phyloP scores from a whole-genome alignment of 1,284 basidiomycete species.

The Gymnopus androsaceus region DNA sequence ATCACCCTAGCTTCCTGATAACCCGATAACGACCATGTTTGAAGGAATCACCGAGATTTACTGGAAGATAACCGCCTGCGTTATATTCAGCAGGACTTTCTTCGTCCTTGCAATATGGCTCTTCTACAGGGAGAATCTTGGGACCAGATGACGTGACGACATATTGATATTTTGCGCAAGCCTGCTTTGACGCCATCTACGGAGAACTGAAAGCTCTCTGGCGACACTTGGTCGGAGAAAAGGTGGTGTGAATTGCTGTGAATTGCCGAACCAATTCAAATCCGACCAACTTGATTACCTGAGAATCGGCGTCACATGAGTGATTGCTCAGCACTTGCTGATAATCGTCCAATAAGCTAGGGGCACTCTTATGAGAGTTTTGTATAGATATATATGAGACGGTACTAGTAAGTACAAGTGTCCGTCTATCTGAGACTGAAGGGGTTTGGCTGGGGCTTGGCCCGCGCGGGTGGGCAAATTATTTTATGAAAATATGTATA shows the following conservation, averaged over 20 bases:
- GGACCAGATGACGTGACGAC: slow-evolving; percentile 65
- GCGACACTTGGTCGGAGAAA: neutral
- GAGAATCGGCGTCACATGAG: too few relatives aligned
- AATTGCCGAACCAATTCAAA: slow-evolving; percentile 7
- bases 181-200: slow-evolving; percentile 62
- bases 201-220: slow-evolving; percentile 26
- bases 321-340: too few relatives aligned
- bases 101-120: slow-evolving; percentile 68
- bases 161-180: slow-evolving; percentile 74
- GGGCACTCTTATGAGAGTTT: too few relatives aligned
- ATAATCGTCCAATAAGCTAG: too few relatives aligned
- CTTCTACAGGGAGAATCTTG: slow-evolving; percentile 69
- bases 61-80: slow-evolving; percentile 77
- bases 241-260: neutral
- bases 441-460: too few relatives aligned
- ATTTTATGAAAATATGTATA: too few relatives aligned
- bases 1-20: slow-evolving; percentile 80
- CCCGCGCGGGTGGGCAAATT: too few relatives aligned
- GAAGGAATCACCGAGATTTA: slow-evolving; percentile 79
- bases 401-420: too few relatives aligned
- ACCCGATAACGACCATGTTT: slow-evolving; percentile 78
- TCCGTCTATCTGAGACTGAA: too few relatives aligned
- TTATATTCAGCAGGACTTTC: slow-evolving; percentile 81
- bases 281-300: too few relatives aligned
- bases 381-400: too few relatives aligned